These are phyloP conservation scores for Nicotiana undulata DNA, from an alignment of 257 asterid species.

Conservation along the genomic window DNA sequence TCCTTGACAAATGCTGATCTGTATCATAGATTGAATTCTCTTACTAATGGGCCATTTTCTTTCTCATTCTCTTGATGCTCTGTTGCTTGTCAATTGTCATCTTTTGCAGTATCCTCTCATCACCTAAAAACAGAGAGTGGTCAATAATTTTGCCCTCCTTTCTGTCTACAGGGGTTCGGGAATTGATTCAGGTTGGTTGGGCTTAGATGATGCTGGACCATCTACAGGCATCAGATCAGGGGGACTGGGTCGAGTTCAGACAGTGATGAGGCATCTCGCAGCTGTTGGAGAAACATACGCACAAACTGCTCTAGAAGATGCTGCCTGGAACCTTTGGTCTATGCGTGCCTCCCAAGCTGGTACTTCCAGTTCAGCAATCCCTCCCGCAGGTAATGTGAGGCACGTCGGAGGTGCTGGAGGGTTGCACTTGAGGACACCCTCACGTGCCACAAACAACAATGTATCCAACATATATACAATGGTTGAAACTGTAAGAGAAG, in stretches of 20 bases:
- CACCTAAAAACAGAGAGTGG: not conserved
- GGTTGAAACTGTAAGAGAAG: slow-evolving; percentile 80
- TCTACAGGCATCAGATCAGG: slow-evolving; percentile 18
- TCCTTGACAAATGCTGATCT: slow-evolving; percentile 1
- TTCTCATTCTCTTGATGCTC: not conserved
- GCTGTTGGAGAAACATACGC: slow-evolving; percentile 87
- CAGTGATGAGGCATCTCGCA: slow-evolving; percentile 89
- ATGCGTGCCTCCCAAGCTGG: slow-evolving; percentile 63
- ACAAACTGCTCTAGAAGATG: slow-evolving; percentile 66
- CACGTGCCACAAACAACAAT: slow-evolving; percentile 34
- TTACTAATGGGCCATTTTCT: not conserved
- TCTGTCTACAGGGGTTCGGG: slow-evolving; percentile 37
- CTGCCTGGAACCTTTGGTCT: slow-evolving; percentile 66
- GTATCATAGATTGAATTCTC: not conserved
- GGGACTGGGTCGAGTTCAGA: slow-evolving; percentile 71
- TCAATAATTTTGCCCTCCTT: not conserved
- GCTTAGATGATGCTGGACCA: slow-evolving; percentile 63
- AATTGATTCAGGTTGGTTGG: slow-evolving; percentile 59
- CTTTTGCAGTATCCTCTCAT: not conserved
- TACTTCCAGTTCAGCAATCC: slow-evolving; percentile 40
- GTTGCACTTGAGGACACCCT: slow-evolving; percentile 37
- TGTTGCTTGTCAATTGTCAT: not conserved
- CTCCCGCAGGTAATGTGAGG: slow-evolving; percentile 35
- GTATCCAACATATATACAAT: slow-evolving; percentile 50
- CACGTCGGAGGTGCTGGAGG: slow-evolving; percentile 37